A percentile compares a stretch with the other conserved stretches of the same genome.
These are phyloP conservation scores for Apiospora koreana DNA, from an alignment of 2,329 filamentous ascomycete genomes.

Conservation along the genomic window DNA sequence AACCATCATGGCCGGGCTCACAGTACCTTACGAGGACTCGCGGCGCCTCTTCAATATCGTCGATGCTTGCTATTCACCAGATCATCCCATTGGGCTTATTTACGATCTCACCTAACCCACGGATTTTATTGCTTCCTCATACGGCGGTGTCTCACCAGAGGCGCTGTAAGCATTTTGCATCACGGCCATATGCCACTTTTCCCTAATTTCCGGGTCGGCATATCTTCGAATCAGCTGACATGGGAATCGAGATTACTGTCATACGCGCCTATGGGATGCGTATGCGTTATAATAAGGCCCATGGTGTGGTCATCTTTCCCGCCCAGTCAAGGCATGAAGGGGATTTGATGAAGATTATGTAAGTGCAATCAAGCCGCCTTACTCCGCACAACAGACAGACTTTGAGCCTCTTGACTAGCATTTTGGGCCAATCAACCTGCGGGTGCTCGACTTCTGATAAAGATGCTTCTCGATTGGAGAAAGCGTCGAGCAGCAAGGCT, in stretches of 20 bases:
- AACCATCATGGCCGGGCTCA: background rate
- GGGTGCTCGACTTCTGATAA: background rate
- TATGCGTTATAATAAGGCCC: background rate
- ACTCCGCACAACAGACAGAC: background rate
- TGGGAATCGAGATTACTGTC: background rate
- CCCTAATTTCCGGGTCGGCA: background rate
- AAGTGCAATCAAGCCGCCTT: background rate
- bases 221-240: background rate
- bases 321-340: background rate
- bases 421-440: background rate
- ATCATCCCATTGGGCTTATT: background rate
- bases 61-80: background rate
- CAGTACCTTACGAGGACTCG: background rate
- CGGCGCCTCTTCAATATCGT: background rate
- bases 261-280: background rate
- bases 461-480: background rate
- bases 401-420: background rate
- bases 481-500: background rate
- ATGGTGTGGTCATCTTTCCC: background rate
- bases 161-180: background rate
- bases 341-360: background rate
- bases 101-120: constrained; percentile 1
- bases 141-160: background rate
- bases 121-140: background rate
- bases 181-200: background rate